A percentile compares a stretch with the other conserved stretches of the same genome.
phyloP scores from a whole-genome alignment of 2,329 filamentous ascomycete genomes.

The Phyllosticta citriasiana region DNA sequence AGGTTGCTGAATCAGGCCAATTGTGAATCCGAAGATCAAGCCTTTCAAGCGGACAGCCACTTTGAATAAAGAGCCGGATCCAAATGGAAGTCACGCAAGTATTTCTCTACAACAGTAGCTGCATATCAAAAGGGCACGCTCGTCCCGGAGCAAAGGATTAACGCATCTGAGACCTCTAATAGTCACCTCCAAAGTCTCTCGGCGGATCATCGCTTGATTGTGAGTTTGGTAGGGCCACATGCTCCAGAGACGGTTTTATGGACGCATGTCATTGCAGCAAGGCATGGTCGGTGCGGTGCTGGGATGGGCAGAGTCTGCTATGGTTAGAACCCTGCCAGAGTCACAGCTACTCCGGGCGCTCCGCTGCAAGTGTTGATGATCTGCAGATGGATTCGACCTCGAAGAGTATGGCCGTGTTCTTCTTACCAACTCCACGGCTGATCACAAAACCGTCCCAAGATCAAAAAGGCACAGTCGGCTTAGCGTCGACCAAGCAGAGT shows the following conservation, averaged over 20 bases:
- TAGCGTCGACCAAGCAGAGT: background rate
- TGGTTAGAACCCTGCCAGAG: background rate
- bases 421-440: background rate
- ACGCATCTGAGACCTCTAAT: too few species aligned
- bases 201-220: background rate
- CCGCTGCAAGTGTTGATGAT: background rate
- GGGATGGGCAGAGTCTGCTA: background rate
- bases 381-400: background rate
- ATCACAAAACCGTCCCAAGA: background rate
- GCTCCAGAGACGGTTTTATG: background rate
- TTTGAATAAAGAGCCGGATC: too few species aligned
- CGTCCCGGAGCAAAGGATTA: too few species aligned
- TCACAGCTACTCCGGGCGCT: background rate
- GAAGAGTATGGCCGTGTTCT: background rate
- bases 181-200: background rate
- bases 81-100: too few species aligned
- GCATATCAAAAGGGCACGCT: too few species aligned
- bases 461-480: background rate
- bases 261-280: background rate
- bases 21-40: too few species aligned
- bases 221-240: background rate
- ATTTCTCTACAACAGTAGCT: too few species aligned
- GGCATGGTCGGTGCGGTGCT: background rate
- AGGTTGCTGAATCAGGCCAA: too few species aligned
- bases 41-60: too few species aligned